phyloP scores from a whole-genome alignment of 176 grass and related monocot species.

The Alopecurus myosuroides region DNA sequence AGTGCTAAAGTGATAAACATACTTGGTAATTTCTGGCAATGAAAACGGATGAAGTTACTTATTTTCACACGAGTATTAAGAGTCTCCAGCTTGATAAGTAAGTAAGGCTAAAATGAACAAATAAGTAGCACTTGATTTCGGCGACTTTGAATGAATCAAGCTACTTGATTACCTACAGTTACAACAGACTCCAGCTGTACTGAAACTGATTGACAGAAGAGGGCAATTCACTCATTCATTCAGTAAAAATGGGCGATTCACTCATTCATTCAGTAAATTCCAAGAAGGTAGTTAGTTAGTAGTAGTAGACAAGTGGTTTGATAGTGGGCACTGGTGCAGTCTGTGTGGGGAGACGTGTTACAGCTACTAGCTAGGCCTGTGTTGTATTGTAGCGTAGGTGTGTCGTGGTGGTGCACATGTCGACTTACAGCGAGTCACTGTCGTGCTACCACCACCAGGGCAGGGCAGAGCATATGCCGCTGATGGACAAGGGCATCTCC shows the following conservation, averaged over 20 bases:
- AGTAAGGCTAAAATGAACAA: background rate
- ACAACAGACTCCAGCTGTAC: background rate
- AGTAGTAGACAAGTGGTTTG: background rate
- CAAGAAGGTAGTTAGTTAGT: too few species aligned
- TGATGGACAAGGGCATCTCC: slow-evolving; percentile 2
- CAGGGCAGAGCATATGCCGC: background rate
- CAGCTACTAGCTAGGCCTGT: background rate
- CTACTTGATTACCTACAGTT: background rate
- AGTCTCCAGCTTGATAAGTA: too few species aligned
- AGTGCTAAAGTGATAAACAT: background rate
- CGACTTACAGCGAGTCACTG: slow-evolving; percentile 27
- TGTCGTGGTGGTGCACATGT: slow-evolving; percentile 23
- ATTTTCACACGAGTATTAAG: background rate
- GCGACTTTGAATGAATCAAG: background rate
- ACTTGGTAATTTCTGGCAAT: background rate
- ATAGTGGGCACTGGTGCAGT: background rate
- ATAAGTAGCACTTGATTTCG: background rate
- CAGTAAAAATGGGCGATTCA: background rate
- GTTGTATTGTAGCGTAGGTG: background rate
- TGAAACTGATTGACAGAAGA: background rate
- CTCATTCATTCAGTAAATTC: background rate
- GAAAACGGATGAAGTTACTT: background rate
- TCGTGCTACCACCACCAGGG: slow-evolving; percentile 7
- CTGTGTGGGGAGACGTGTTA: background rate
- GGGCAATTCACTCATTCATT: background rate